These are phyloP conservation scores for Talaromyces proteolyticus DNA, from an alignment of 495 filamentous ascomycete species.

Conservation along the genomic window DNA sequence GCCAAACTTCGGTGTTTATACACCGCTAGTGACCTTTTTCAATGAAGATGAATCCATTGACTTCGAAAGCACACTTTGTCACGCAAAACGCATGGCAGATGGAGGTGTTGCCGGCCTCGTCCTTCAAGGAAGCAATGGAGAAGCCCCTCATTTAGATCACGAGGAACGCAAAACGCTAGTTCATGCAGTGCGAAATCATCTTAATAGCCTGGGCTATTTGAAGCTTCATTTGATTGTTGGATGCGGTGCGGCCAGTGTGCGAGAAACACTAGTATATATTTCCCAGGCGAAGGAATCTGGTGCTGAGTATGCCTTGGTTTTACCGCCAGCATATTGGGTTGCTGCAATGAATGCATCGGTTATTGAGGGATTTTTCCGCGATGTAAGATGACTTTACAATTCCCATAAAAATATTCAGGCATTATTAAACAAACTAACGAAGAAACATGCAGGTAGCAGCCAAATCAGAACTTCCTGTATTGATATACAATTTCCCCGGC, in stretches of 20 bases:
- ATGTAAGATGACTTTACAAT: background rate
- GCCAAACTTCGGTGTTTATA: slow-evolving; percentile 37
- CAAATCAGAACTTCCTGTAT: slow-evolving; percentile 64
- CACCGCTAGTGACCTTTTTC: slow-evolving; percentile 52
- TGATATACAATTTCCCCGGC: slow-evolving; percentile 81
- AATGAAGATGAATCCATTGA: slow-evolving; percentile 32
- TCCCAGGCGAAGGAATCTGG: slow-evolving; percentile 60
- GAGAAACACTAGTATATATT: slow-evolving; percentile 66
- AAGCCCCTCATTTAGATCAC: slow-evolving; percentile 61
- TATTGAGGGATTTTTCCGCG: too few species aligned
- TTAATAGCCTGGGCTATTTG: slow-evolving; percentile 54
- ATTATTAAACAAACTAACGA: too few species aligned
- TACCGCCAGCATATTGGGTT: slow-evolving; percentile 76
- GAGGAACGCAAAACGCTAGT: slow-evolving; percentile 55
- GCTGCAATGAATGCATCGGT: too few species aligned
- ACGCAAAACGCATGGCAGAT: slow-evolving; percentile 57
- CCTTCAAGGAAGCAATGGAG: slow-evolving; percentile 72
- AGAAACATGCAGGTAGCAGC: slow-evolving; percentile 68
- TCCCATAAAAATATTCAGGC: too few species aligned
- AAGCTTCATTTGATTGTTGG: slow-evolving; percentile 67
- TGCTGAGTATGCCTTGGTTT: slow-evolving; percentile 70
- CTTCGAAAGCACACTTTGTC: too few species aligned
- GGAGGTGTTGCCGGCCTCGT: slow-evolving; percentile 65
- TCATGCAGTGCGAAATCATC: slow-evolving; percentile 55
- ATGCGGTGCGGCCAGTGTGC: slow-evolving; percentile 64